A percentile compares a stretch with the other conserved stretches of the same genome.
Conservation (phyloP, 768 basidiomycete genomes). For the Boletus pseudo-olivaceus region DNA sequence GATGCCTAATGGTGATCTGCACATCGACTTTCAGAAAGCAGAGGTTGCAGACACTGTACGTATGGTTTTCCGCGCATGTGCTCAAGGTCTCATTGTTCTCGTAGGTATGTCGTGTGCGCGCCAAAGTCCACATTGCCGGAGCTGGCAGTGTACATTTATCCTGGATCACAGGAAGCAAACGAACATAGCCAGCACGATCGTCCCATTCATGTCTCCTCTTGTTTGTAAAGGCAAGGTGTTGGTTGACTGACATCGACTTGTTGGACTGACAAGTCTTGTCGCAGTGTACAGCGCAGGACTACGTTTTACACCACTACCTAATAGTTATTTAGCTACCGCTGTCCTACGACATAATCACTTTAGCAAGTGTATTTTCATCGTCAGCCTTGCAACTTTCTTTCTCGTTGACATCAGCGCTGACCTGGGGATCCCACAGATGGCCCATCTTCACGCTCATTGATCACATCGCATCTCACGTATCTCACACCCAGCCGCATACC, state of each 20-base stretch:
- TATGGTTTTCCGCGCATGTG: constrained; percentile 1
- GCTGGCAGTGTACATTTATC: constrained; percentile 79
- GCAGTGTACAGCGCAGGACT: constrained; percentile 28
- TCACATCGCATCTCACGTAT: constrained; percentile 21
- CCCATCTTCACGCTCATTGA: constrained; percentile 25
- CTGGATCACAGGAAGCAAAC: constrained; percentile 59
- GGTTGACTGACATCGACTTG: background rate
- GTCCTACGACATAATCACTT: constrained; percentile 29
- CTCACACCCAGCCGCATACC: constrained; percentile 23
- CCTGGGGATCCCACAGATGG: constrained; percentile 18
- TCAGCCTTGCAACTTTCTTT: background rate
- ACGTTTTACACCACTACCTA: constrained; percentile 26
- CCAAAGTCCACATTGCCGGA: constrained; percentile 67
- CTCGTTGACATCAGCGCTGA: background rate
- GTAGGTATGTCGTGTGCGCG: constrained; percentile 76
- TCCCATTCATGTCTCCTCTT: constrained; percentile 1
- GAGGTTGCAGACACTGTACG: constrained; percentile 80
- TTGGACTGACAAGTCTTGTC: constrained; percentile 1
- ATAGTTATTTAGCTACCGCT: constrained; percentile 22
- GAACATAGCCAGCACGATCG: constrained; percentile 19
- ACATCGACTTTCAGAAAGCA: constrained; percentile 67
- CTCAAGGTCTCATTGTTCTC: constrained; percentile 7
- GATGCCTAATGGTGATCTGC: constrained; percentile 75
- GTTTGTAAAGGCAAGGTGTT: constrained; percentile 26
- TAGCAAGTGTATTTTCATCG: constrained; percentile 28